phyloP scores from a whole-genome alignment of 352 stramenopile species.

The Halophytophthora polymorphica region DNA sequence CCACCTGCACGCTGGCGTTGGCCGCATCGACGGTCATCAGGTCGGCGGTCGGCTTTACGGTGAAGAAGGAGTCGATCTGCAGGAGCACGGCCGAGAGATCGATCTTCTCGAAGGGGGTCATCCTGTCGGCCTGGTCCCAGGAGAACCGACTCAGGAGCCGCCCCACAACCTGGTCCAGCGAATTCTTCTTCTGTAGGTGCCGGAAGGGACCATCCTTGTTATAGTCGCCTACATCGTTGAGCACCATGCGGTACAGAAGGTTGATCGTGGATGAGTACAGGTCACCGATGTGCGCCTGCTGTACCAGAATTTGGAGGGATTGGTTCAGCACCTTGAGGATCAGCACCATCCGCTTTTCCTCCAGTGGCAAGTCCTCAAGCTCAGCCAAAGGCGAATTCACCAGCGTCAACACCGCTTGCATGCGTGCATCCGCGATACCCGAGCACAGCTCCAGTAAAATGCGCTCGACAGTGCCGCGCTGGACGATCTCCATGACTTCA shows the following conservation, averaged over 20 bases:
- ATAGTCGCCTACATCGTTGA: slow-evolving; percentile 79
- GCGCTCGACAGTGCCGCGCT: slow-evolving; percentile 74
- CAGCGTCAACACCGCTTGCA: slow-evolving; percentile 53
- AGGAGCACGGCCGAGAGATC: slow-evolving; percentile 82
- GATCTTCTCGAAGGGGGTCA: slow-evolving; percentile 74
- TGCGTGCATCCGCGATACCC: slow-evolving; percentile 68
- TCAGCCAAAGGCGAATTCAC: slow-evolving; percentile 37
- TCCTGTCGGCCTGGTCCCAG: slow-evolving; percentile 41
- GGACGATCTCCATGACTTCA: slow-evolving; percentile 51
- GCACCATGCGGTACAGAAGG: slow-evolving; percentile 73
- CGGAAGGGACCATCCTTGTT: slow-evolving; percentile 66
- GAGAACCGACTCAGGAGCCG: slow-evolving; percentile 71
- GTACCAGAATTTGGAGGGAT: slow-evolving; percentile 48
- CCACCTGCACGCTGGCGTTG: slow-evolving; percentile 72
- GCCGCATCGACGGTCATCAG: slow-evolving; percentile 70
- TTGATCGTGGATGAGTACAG: slow-evolving; percentile 80
- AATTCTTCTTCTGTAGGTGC: slow-evolving; percentile 74
- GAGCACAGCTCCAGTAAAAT: slow-evolving; percentile 72
- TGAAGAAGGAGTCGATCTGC: slow-evolving; percentile 87
- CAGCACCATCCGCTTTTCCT: slow-evolving; percentile 62
- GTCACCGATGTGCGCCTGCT: slow-evolving; percentile 59
- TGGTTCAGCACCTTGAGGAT: slow-evolving; percentile 74
- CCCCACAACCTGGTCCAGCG: slow-evolving; percentile 73
- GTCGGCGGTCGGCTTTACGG: slow-evolving; percentile 59
- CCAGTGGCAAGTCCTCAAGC: slow-evolving; percentile 34